These are phyloP conservation scores for Microsporum audouinii DNA, from an alignment of 2,329 filamentous ascomycete species.

Conservation along the genomic window DNA sequence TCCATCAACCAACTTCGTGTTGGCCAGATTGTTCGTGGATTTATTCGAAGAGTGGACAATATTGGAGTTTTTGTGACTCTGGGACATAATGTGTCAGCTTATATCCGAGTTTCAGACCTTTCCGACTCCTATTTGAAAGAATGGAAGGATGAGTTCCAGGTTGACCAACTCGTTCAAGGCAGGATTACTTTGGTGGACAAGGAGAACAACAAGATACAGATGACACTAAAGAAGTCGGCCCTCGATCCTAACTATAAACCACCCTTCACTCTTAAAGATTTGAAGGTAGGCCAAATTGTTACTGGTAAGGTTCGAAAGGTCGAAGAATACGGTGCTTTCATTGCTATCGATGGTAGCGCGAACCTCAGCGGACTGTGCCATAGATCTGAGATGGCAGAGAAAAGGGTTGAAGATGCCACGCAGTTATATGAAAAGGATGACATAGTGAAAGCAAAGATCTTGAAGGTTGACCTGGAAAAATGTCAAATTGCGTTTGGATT, in stretches of 20 bases:
- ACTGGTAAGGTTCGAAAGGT: constrained; percentile 89
- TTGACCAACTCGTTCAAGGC: constrained; percentile 83
- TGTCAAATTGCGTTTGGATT: constrained; percentile 78
- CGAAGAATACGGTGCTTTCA: constrained; percentile 89
- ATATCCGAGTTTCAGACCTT: constrained; percentile 76
- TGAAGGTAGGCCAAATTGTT: constrained; percentile 67
- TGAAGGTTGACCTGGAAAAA: constrained; percentile 64
- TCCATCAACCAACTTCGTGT: constrained; percentile 58
- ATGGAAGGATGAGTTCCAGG: constrained; percentile 80
- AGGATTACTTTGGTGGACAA: constrained; percentile 64
- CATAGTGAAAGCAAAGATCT: constrained; percentile 78
- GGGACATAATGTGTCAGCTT: constrained; percentile 67
- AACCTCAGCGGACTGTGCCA: constrained; percentile 93
- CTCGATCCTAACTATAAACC: constrained; percentile 69
- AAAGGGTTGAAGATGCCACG: constrained; percentile 67
- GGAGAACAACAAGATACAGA: constrained; percentile 59
- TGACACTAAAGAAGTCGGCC: constrained; percentile 77
- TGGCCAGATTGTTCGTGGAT: constrained; percentile 76
- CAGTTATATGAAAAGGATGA: constrained; percentile 87
- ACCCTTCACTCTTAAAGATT: constrained; percentile 60
- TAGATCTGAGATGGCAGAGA: constrained; percentile 80
- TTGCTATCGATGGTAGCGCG: constrained; percentile 72
- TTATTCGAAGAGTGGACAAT: constrained; percentile 79
- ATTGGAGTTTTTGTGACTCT: constrained; percentile 81
- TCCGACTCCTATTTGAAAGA: constrained; percentile 89